phyloP scores from a whole-genome alignment of 495 filamentous ascomycete species.

The Sabuloglossum arenarium region DNA sequence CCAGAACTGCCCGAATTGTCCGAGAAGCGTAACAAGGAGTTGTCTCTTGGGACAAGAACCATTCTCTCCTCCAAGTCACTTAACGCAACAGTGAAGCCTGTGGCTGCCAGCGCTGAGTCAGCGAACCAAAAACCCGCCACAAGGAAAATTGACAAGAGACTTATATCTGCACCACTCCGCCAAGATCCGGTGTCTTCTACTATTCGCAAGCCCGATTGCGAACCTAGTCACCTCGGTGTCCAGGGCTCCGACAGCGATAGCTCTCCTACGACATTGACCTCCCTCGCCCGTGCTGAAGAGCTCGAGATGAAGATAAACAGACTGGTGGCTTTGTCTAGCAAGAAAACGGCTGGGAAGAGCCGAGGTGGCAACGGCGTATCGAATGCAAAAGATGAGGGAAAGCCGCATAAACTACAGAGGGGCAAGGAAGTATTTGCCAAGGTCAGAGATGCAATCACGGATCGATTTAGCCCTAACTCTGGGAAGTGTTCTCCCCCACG shows the following conservation, averaged over 20 bases:
- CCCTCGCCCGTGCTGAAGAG: background rate
- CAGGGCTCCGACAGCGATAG: background rate
- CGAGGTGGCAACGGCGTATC: background rate
- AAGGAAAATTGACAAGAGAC: background rate
- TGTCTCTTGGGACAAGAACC: background rate
- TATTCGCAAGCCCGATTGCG: background rate
- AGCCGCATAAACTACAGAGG: background rate
- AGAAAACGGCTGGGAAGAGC: background rate
- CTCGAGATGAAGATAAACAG: background rate
- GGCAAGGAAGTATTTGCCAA: slow-evolving; percentile 1
- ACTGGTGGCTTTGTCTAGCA: background rate
- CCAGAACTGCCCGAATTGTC: background rate
- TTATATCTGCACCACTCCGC: background rate
- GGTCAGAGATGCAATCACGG: background rate
- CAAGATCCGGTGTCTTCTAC: background rate
- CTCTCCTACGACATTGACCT: background rate
- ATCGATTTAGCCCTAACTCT: background rate
- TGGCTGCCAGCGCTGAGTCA: background rate
- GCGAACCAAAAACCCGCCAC: background rate
- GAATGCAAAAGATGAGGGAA: background rate
- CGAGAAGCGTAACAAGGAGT: background rate
- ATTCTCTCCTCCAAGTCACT: background rate
- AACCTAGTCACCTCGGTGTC: background rate
- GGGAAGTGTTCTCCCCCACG: background rate
- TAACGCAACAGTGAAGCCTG: background rate